phyloP scores from a whole-genome alignment of 2,329 filamentous ascomycete species.

The Clarireedia homoeocarpa region DNA sequence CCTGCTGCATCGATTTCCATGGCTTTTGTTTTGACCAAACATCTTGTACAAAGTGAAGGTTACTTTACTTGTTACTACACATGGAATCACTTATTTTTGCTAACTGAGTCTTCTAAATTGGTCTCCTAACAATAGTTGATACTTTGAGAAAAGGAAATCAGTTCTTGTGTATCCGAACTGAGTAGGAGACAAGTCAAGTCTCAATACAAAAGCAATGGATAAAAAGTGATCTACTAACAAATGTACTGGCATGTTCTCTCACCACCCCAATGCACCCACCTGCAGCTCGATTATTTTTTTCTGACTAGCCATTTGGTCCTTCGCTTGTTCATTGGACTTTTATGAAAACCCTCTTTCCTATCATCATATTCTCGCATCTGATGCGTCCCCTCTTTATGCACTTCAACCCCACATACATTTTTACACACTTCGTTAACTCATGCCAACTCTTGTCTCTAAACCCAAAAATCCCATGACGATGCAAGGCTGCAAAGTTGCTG shows the following conservation, averaged over 20 bases:
- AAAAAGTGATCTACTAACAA: slow-evolving; percentile 6
- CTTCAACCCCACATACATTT: slow-evolving; percentile 9
- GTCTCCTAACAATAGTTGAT: not conserved
- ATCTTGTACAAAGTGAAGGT: slow-evolving; percentile 9
- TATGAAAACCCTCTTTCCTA: slow-evolving; percentile 9
- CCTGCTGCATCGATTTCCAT: slow-evolving; percentile 13
- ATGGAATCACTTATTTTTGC: not conserved
- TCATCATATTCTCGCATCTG: slow-evolving; percentile 11
- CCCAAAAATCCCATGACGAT: slow-evolving; percentile 22
- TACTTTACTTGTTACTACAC: not conserved
- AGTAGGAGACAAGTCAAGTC: slow-evolving; percentile 8
- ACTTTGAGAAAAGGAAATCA: slow-evolving; percentile 14
- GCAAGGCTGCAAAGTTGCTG: slow-evolving; percentile 21
- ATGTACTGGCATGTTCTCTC: slow-evolving; percentile 15
- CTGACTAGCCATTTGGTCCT: slow-evolving; percentile 2
- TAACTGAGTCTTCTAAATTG: not conserved
- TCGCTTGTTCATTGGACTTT: slow-evolving; percentile 6
- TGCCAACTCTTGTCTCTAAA: slow-evolving; percentile 22
- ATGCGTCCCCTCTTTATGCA: slow-evolving; percentile 7
- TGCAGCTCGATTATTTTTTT: slow-evolving; percentile 17
- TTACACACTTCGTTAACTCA: slow-evolving; percentile 10
- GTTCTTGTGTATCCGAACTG: not conserved
- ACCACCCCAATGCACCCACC: slow-evolving; percentile 14
- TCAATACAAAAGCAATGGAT: slow-evolving; percentile 5
- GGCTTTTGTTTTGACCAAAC: slow-evolving; percentile 16